Base-by-base conservation (phyloP, 768 basidiomycete species). In the Tricholoma bakamatsutake region DNA sequence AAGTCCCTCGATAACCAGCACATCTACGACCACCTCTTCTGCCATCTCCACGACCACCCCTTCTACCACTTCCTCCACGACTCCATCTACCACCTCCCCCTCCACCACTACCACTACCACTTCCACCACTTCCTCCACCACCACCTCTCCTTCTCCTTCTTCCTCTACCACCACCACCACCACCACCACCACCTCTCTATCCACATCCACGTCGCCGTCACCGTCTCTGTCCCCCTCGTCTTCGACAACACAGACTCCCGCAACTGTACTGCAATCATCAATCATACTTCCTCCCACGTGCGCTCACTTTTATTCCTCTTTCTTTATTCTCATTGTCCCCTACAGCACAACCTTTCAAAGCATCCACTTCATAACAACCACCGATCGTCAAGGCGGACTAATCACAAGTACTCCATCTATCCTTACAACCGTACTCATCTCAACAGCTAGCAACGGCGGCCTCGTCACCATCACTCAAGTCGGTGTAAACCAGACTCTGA, bases 401-500 rank as follows among this genome's bases (percentile, higher is more conserved):
- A 70, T 76, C 3, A 76, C 76, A 12, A 79, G 71, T 52, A 75
- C 82, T 8, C 87, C 88, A 15, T 69, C 80, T 6, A 62, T 77
- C 28, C 66, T 91, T 59, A 90, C 88, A 7, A 70, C 78, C 33
- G 72, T 79, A 11, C 62, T 80, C 37, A 82, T 79, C 5, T 79
- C 80, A 24, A 87, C 84, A 9, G 71, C 71, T 33, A 74, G 70
- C 18, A 72, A 81, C 61, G 88, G 88, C 12, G 61, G 65, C 12
- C 62, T 77, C 33, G 72, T 76, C 48, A 86, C 86, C 1, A 71
- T 87, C 56, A 91, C 89, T 0, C 73, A 82, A 62, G 69, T 83
- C 18, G 71, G 82, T 35, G 73, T 81, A n/a, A 90, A 90, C 63
- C 89, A 88, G 17, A 89, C 90, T 15, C 76, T 90, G 39, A 79